These are phyloP conservation scores for Reutealis trisperma DNA, from an alignment of 345 rosid species.

Conservation along the genomic window DNA sequence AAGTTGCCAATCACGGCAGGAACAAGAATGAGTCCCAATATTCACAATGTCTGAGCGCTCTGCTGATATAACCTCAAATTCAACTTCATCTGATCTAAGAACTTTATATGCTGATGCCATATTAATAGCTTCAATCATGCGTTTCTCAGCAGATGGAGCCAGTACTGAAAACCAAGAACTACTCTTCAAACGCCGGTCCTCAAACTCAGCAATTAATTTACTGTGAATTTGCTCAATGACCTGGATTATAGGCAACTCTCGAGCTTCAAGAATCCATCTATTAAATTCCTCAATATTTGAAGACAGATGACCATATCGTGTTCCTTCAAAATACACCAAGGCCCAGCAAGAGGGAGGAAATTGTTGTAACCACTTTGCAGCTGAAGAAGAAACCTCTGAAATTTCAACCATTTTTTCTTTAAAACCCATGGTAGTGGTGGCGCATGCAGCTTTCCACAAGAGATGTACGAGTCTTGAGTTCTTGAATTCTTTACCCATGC, in stretches of 20 bases:
- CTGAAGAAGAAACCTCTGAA: slow-evolving; percentile 46
- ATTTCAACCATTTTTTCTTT: slow-evolving; percentile 51
- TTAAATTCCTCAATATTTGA: slow-evolving; percentile 52
- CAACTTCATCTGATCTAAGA: slow-evolving; percentile 61
- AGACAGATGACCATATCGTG: slow-evolving; percentile 46
- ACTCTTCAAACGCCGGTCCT: slow-evolving; percentile 39
- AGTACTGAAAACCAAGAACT: slow-evolving; percentile 48
- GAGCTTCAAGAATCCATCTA: slow-evolving; percentile 52
- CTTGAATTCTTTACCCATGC: slow-evolving; percentile 49
- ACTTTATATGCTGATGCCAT: slow-evolving; percentile 44
- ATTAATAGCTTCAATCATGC: slow-evolving; percentile 38
- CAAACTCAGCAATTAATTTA: slow-evolving; percentile 47
- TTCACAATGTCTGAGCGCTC: slow-evolving; percentile 58
- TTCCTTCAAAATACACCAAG: slow-evolving; percentile 47
- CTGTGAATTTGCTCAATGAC: slow-evolving; percentile 48
- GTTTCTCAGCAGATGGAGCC: slow-evolving; percentile 52
- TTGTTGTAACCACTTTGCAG: slow-evolving; percentile 51
- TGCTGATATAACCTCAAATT: slow-evolving; percentile 52
- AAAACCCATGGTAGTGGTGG: slow-evolving; percentile 43
- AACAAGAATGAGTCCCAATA: slow-evolving; percentile 44
- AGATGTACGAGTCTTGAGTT: slow-evolving; percentile 52
- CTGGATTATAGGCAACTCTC: slow-evolving; percentile 53
- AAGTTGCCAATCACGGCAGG: slow-evolving; percentile 62
- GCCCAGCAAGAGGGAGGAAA: slow-evolving; percentile 53
- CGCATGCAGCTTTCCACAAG: slow-evolving; percentile 61